phyloP scores from a whole-genome alignment of 2,329 filamentous ascomycete species.

The Paecilomyces variotii region DNA sequence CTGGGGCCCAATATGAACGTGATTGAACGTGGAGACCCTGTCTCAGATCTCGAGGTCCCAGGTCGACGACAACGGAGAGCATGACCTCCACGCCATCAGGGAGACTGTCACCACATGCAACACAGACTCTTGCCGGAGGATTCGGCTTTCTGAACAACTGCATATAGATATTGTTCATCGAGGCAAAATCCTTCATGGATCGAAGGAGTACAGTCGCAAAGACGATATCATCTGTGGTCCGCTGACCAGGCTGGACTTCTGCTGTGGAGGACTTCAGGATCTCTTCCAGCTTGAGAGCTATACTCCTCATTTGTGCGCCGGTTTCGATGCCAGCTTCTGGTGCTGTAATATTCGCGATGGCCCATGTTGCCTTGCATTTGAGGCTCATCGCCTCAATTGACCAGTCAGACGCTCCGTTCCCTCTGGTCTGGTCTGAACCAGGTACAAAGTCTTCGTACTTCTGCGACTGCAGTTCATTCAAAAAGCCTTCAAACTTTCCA shows the following conservation, averaged over 20 bases:
- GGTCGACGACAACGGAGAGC: conserved; percentile 44
- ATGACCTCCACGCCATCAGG: conserved; percentile 55
- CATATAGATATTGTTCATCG: conserved; percentile 68
- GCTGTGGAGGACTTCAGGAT: conserved; percentile 7
- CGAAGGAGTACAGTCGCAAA: conserved; percentile 61
- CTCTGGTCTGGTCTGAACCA: background rate
- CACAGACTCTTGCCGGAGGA: conserved; percentile 75
- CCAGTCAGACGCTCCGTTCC: conserved; percentile 2
- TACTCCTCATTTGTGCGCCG: conserved; percentile 32
- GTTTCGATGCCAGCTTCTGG: conserved; percentile 31
- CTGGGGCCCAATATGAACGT: conserved; percentile 92
- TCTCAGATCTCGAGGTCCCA: conserved; percentile 22
- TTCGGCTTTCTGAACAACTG: conserved; percentile 67
- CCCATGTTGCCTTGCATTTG: conserved; percentile 20
- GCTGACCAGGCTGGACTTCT: conserved; percentile 5
- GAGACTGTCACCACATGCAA: conserved; percentile 64
- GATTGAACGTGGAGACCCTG: conserved; percentile 79
- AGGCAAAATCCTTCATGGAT: conserved; percentile 69
- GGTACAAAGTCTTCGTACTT: conserved; percentile 1
- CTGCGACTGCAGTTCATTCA: conserved; percentile 15
- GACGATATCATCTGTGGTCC: conserved; percentile 32
- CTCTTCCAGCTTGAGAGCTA: conserved; percentile 16
- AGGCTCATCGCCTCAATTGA: conserved; percentile 12
- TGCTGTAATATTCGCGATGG: conserved; percentile 30
- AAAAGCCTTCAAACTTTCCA: conserved; percentile 44